Base-by-base conservation (phyloP, 2,329 filamentous ascomycete genomes). In the Penicillium sp. region DNA sequence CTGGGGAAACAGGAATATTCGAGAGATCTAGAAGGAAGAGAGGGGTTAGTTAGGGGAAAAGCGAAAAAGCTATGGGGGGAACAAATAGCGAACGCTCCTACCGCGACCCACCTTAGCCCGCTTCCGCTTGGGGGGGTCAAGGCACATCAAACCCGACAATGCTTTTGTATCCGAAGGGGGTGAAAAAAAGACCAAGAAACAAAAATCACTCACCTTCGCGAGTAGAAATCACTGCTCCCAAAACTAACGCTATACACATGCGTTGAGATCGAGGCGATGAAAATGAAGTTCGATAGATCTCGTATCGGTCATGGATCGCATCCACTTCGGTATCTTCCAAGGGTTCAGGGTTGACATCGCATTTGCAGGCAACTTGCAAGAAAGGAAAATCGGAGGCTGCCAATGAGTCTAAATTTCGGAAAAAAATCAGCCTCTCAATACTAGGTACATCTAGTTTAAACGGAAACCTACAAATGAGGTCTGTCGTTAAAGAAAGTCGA, bases 281-380 rank as follows among this genome's bases (percentile, higher is more conserved):
- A 41, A 83, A 78, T 6, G 90, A 90, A 28, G 89, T 88, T 69
- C 89, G 88, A 69, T 91, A 88, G 51, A 88, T 85, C 59, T 85
- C 84, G 59, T 93, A 82, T 64, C 85, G 88, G 16, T 88, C 82
- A 57, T 88, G 82, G 83, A 85, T 80, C 14, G 88, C 83, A 67
- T 93, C 86, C 53, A 95, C 80, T 69, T 90, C 83, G 67, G 88
- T 86, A 56, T 85, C 78, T 55, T 84, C 82, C 59, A 45, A 22
- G 35, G 53, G 47, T 33, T 55, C 53, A 3, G 87, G 84, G 45
- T 88, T 86, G 48, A 86, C 84, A 72, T 97, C 93, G 78, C 90
- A 96, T 80, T 97, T 97, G 73, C 88, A 93, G 53, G 91, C 90
- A 49, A 95, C 89, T 40, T 97, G 82, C 59, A 93, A 82, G 50